These are phyloP conservation scores for Oryza glumipatula DNA, from an alignment of 176 grass and related monocot genomes.

Conservation along the genomic window DNA sequence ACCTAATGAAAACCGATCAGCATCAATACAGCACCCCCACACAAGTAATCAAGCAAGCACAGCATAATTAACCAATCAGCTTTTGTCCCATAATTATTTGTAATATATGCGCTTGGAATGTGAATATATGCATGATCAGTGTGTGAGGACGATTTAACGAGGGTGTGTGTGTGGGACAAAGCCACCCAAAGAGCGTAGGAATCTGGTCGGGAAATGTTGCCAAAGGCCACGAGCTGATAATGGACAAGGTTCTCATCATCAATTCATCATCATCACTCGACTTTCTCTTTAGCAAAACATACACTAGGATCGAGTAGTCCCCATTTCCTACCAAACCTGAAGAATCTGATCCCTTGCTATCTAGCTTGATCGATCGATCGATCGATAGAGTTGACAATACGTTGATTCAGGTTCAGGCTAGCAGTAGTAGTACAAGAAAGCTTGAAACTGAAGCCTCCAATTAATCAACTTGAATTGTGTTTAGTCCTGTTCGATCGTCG, in stretches of 20 bases:
- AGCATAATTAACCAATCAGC: neutral
- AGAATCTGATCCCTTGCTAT: neutral
- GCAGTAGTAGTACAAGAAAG: neutral
- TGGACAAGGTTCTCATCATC: constrained; percentile 14
- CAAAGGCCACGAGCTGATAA: constrained; percentile 12
- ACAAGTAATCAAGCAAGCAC: neutral
- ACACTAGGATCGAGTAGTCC: neutral
- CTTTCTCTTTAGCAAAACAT: neutral
- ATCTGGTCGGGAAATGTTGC: constrained; percentile 36
- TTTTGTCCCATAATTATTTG: neutral
- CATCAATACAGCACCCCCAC: constrained; percentile 8
- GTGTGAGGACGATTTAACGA: constrained; percentile 16
- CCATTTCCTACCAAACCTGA: constrained; percentile 18
- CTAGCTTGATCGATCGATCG: neutral
- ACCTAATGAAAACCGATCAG: constrained; percentile 40
- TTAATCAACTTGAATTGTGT: neutral
- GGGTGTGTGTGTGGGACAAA: constrained; percentile 21
- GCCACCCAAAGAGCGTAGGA: constrained; percentile 25
- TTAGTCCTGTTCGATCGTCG: neutral
- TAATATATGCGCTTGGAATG: neutral
- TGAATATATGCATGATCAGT: constrained; percentile 8
- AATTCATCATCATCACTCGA: constrained; percentile 15
- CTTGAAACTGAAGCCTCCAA: neutral
- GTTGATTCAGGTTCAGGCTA: neutral
- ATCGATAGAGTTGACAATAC: neutral